Evolutionary conservation across 2,329 filamentous ascomycete species (phyloP).

Genomic region (Scytalidium lignicola): DNA sequence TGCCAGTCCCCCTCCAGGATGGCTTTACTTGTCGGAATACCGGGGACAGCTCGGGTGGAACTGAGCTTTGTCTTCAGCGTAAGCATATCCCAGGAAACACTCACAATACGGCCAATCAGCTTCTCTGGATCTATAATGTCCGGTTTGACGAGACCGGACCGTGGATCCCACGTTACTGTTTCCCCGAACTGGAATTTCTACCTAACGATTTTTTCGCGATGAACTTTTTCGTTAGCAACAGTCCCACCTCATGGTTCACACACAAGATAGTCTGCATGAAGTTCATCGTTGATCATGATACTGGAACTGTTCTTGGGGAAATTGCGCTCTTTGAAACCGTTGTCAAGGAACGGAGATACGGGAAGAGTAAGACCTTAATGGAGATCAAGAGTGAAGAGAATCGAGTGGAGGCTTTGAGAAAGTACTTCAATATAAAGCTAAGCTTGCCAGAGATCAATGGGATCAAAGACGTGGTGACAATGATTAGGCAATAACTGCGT

Average conservation of each 20-base stretch:
- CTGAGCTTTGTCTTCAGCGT: conserved; percentile 41
- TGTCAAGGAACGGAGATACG: conserved; percentile 46
- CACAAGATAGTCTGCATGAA: conserved; percentile 47
- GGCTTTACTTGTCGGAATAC: background rate
- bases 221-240: conserved; percentile 49
- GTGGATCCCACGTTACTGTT: conserved; percentile 56
- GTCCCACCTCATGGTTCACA: conserved; percentile 47
- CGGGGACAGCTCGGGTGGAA: background rate
- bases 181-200: conserved; percentile 59
- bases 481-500: too few species aligned
- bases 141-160: conserved; percentile 36
- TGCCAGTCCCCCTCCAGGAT: conserved; percentile 46
- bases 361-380: conserved; percentile 40
- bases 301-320: conserved; percentile 41
- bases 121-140: conserved; percentile 58
- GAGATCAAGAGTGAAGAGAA: conserved; percentile 45
- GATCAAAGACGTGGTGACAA: too few species aligned
- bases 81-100: conserved; percentile 41
- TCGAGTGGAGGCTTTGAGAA: conserved; percentile 41
- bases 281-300: conserved; percentile 45
- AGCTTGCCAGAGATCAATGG: conserved; percentile 42
- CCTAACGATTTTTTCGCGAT: conserved; percentile 55
- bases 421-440: conserved; percentile 47
- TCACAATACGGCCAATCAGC: conserved; percentile 30
- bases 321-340: conserved; percentile 42